These are phyloP conservation scores for Brasilioporus rufonigricans DNA, from an alignment of 768 basidiomycete genomes.

Conservation along the genomic window DNA sequence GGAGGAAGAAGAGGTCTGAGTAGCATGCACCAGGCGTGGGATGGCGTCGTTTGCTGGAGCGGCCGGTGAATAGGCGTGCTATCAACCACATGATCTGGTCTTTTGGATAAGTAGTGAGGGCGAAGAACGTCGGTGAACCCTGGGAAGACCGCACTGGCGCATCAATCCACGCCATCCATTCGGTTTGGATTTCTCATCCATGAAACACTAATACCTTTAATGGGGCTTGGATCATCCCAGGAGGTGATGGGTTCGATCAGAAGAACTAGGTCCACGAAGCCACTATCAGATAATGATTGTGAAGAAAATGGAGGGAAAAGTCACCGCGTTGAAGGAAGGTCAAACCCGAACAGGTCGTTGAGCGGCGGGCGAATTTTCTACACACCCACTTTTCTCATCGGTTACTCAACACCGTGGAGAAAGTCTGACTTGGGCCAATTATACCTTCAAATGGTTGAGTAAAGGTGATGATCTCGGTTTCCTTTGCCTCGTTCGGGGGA, in stretches of 20 bases:
- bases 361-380: too few relatives aligned
- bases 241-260: neutral
- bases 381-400: slow-evolving; percentile 7
- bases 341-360: neutral
- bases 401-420: too few relatives aligned
- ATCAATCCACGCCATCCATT: neutral
- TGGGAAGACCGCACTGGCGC: neutral
- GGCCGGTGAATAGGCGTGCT: slow-evolving; percentile 9
- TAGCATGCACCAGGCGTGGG: slow-evolving; percentile 25
- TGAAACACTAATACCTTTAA: neutral
- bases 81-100: slow-evolving; percentile 18
- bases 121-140: neutral
- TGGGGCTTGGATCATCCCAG: neutral
- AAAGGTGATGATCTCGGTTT: too few relatives aligned
- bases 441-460: too few relatives aligned
- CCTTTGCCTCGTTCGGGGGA: too few relatives aligned
- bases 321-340: neutral
- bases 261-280: too few relatives aligned
- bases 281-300: neutral
- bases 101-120: slow-evolving; percentile 7
- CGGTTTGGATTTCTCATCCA: too few relatives aligned
- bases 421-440: too few relatives aligned
- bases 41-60: slow-evolving; percentile 13
- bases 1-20: neutral
- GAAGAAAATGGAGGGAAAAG: neutral